A percentile compares a stretch with the other conserved stretches of the same genome.
Conservation (phyloP, 768 basidiomycete species). For the Saitozyma podzolica region DNA sequence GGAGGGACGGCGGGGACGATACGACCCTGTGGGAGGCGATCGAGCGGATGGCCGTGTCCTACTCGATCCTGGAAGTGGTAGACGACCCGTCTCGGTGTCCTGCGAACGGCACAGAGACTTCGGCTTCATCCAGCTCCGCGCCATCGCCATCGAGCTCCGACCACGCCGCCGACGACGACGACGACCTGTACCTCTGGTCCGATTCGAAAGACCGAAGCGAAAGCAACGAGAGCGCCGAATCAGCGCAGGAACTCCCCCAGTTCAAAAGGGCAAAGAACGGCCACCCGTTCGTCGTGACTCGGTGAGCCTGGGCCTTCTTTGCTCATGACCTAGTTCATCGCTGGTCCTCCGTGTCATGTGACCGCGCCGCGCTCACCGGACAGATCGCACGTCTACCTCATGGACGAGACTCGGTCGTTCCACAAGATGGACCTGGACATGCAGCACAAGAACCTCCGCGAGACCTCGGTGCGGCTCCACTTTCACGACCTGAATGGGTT, state of each 20-base stretch:
- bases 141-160: background rate
- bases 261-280: background rate
- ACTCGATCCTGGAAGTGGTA: no score
- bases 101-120: background rate
- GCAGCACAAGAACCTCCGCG: conserved; percentile 18
- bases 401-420: conserved; percentile 26
- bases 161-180: background rate
- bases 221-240: background rate
- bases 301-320: conserved; percentile 8
- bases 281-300: background rate
- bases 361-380: background rate
- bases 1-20: no score
- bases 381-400: conserved; percentile 28
- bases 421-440: conserved; percentile 20
- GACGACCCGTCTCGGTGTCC: no score
- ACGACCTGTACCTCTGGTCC: background rate
- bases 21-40: no score
- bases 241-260: background rate
- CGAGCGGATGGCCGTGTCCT: no score
- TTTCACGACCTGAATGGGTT: background rate
- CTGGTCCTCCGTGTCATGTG: background rate
- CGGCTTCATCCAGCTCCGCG: background rate
- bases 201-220: background rate
- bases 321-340: background rate
- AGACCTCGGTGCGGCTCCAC: conserved; percentile 16